A percentile compares a stretch with the other conserved stretches of the same genome.
Conservation (phyloP, 441 rosid species). For the Brassica balearica region DNA sequence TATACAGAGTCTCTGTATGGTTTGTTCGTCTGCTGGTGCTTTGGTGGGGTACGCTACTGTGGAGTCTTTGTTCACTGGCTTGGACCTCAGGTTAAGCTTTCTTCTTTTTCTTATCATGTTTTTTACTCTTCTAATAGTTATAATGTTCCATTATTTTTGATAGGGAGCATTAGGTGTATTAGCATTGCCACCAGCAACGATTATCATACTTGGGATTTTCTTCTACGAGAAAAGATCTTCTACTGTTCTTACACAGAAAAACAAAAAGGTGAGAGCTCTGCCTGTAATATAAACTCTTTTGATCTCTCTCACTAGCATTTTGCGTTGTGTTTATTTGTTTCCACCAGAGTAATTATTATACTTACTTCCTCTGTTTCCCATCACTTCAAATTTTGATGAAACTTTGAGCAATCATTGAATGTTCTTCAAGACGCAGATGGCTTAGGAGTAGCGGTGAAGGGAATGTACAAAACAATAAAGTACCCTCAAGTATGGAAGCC, state of each 20-base stretch:
- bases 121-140: not conserved
- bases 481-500: constrained; percentile 88
- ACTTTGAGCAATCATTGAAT: constrained; percentile 10
- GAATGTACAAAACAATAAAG: constrained; percentile 64
- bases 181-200: constrained; percentile 63
- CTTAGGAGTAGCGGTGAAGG: constrained; percentile 53
- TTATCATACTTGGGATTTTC: constrained; percentile 67
- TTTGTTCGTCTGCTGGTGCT: constrained; percentile 83
- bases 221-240: constrained; percentile 62
- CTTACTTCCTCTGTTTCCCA: no score
- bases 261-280: constrained; percentile 55
- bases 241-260: constrained; percentile 43
- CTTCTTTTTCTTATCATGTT: not conserved
- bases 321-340: constrained; percentile 1
- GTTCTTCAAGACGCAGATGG: constrained; percentile 53
- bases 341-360: no score
- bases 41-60: constrained; percentile 58
- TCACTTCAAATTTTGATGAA: constrained; percentile 26
- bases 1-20: constrained; percentile 81
- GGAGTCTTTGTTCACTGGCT: constrained; percentile 68
- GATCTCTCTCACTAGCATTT: constrained; percentile 11
- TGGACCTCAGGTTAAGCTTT: constrained; percentile 68
- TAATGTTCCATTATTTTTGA: constrained; percentile 10
- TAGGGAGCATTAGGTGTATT: constrained; percentile 70
- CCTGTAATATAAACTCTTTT: not conserved